Conservation (phyloP, 2,329 filamentous ascomycete species). For the Ascochyta clinopodiicola region DNA sequence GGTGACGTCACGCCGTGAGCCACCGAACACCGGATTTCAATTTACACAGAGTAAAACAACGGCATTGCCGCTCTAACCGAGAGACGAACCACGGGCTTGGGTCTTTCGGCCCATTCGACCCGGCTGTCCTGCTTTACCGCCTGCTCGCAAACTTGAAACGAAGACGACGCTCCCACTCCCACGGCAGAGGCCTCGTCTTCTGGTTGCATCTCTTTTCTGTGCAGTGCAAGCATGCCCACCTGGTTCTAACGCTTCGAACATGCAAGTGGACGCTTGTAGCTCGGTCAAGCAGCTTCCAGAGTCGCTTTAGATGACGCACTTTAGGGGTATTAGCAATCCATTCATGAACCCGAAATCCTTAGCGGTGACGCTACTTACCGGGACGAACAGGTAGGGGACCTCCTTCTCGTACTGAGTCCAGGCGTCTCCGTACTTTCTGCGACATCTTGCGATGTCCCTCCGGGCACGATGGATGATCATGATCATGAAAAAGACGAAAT, state of each 20-base stretch:
- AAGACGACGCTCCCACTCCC: too few relatives aligned
- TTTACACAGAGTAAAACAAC: neutral
- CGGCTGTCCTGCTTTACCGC: neutral
- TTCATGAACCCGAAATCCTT: neutral
- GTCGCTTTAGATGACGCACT: slow-evolving; percentile 6
- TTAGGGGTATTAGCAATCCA: neutral
- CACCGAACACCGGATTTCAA: slow-evolving; percentile 5
- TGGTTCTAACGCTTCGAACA: neutral
- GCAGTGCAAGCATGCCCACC: neutral
- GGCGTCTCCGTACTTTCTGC: slow-evolving; percentile 77
- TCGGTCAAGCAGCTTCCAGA: neutral
- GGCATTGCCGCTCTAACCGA: slow-evolving; percentile 12
- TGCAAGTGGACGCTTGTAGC: too few relatives aligned
- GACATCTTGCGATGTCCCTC: slow-evolving; percentile 76
- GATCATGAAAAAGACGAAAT: slow-evolving; percentile 76
- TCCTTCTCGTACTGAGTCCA: slow-evolving; percentile 80
- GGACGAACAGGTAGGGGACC: slow-evolving; percentile 85
- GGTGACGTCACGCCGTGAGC: slow-evolving; percentile 10
- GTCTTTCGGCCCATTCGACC: neutral
- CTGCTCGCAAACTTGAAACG: too few relatives aligned
- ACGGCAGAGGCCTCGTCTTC: neutral
- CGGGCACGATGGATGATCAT: slow-evolving; percentile 81
- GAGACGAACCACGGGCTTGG: slow-evolving; percentile 3
- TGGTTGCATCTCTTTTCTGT: neutral
- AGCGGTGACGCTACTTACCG: slow-evolving; percentile 48